A percentile compares a stretch with the other conserved stretches of the same genome.
phyloP scores from a whole-genome alignment of 148 eudicot genomes.

The Chenopodium suecicum region DNA sequence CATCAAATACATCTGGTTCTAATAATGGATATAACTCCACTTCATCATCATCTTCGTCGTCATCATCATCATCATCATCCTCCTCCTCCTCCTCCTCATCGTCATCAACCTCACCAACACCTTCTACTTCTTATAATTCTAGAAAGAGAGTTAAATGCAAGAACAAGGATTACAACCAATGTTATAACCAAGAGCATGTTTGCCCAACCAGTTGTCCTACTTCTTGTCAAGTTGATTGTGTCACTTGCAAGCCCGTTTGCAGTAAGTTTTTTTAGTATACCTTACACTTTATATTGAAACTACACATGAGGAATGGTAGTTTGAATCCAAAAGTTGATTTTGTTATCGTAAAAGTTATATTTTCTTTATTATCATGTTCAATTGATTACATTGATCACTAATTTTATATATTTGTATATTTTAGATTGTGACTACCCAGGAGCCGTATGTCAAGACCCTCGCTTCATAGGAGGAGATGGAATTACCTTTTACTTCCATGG shows the following conservation, averaged over 20 bases:
- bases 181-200: slow-evolving; percentile 34
- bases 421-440: slow-evolving; percentile 53
- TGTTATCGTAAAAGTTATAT: no score
- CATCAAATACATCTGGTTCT: neutral
- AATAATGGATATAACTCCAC: neutral
- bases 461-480: slow-evolving; percentile 53
- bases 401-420: neutral
- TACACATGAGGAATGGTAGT: neutral
- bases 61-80: neutral
- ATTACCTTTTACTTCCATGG: slow-evolving; percentile 60
- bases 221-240: slow-evolving; percentile 42
- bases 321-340: neutral
- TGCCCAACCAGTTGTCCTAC: slow-evolving; percentile 40
- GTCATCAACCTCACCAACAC: slow-evolving; percentile 1
- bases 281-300: neutral
- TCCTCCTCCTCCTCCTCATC: neutral
- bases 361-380: neutral
- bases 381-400: neutral
- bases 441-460: slow-evolving; percentile 55
- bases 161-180: slow-evolving; percentile 26
- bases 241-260: slow-evolving; percentile 42
- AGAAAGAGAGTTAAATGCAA: slow-evolving; percentile 40
- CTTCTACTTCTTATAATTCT: slow-evolving; percentile 24
- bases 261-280: slow-evolving; percentile 24
- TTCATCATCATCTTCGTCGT: neutral